Conservation (phyloP, 257 asterid genomes). For the Lithospermum erythrorhizon region DNA sequence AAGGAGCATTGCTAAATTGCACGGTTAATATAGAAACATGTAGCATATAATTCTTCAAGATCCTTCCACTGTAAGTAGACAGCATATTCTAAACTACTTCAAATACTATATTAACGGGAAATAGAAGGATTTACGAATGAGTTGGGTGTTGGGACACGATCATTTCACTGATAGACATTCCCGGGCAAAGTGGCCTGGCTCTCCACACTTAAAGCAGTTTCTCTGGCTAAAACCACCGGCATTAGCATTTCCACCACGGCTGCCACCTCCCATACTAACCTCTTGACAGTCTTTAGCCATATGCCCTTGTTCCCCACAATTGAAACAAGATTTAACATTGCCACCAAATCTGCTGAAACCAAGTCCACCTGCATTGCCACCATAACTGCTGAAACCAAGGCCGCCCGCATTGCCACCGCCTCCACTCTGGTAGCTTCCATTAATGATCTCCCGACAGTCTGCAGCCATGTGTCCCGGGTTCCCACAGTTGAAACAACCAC, state of each 20-base stretch:
- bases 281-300: neutral
- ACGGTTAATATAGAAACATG: too few relatives aligned
- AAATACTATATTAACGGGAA: too few relatives aligned
- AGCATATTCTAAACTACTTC: neutral
- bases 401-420: constrained; percentile 14
- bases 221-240: constrained; percentile 14
- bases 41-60: too few relatives aligned
- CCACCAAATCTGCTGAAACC: constrained; percentile 33
- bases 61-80: neutral
- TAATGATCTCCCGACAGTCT: constrained; percentile 36
- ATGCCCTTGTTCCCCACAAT: constrained; percentile 18
- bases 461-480: constrained; percentile 62
- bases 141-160: too few relatives aligned
- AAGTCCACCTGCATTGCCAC: constrained; percentile 25
- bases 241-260: neutral
- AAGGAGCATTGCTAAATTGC: too few relatives aligned
- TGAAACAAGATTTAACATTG: constrained; percentile 24
- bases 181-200: constrained; percentile 69
- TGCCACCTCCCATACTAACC: neutral
- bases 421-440: too few relatives aligned
- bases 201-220: constrained; percentile 58
- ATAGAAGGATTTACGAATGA: too few relatives aligned
- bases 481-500: constrained; percentile 49
- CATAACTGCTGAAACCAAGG: constrained; percentile 23
- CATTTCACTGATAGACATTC: constrained; percentile 31